Conservation (phyloP, 352 stramenopile species). For the Pythium dissimile region DNA sequence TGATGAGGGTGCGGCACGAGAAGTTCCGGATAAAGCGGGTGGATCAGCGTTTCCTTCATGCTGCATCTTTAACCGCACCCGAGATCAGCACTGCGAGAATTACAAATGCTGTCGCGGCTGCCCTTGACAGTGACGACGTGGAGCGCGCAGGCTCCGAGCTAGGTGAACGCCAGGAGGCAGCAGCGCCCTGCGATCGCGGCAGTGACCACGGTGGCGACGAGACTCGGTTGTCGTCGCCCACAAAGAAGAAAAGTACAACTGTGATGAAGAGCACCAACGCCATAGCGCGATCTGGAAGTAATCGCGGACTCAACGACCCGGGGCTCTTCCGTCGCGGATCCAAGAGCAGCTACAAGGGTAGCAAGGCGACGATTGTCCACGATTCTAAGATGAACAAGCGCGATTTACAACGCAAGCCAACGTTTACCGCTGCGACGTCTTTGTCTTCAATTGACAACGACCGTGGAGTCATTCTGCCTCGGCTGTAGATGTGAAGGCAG, state of each 20-base stretch:
- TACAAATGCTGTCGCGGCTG: slow-evolving; percentile 35
- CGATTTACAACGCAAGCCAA: slow-evolving; percentile 43
- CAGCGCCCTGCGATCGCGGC: slow-evolving; percentile 21
- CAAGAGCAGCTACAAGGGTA: slow-evolving; percentile 38
- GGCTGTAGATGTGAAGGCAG: slow-evolving; percentile 29
- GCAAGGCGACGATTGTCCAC: slow-evolving; percentile 17
- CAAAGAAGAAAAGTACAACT: slow-evolving; percentile 49
- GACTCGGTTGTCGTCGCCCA: slow-evolving; percentile 38
- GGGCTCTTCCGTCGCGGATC: slow-evolving; percentile 33
- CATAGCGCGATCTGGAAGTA: slow-evolving; percentile 33
- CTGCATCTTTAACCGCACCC: slow-evolving; percentile 18
- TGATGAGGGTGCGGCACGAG: slow-evolving; percentile 51
- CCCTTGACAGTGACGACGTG: slow-evolving; percentile 19
- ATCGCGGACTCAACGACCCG: slow-evolving; percentile 32
- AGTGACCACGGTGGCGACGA: slow-evolving; percentile 32
- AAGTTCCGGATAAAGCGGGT: slow-evolving; percentile 65
- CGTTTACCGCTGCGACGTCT: slow-evolving; percentile 20
- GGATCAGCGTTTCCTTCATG: slow-evolving; percentile 47
- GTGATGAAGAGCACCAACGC: slow-evolving; percentile 14
- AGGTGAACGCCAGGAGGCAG: slow-evolving; percentile 20
- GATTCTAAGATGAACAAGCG: slow-evolving; percentile 36
- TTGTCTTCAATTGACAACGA: slow-evolving; percentile 28
- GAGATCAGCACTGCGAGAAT: slow-evolving; percentile 31
- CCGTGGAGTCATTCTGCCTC: slow-evolving; percentile 46
- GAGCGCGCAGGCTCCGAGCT: slow-evolving; percentile 11